Base-by-base conservation (phyloP, 768 basidiomycete genomes). In the Pisolithus microcarpus region DNA sequence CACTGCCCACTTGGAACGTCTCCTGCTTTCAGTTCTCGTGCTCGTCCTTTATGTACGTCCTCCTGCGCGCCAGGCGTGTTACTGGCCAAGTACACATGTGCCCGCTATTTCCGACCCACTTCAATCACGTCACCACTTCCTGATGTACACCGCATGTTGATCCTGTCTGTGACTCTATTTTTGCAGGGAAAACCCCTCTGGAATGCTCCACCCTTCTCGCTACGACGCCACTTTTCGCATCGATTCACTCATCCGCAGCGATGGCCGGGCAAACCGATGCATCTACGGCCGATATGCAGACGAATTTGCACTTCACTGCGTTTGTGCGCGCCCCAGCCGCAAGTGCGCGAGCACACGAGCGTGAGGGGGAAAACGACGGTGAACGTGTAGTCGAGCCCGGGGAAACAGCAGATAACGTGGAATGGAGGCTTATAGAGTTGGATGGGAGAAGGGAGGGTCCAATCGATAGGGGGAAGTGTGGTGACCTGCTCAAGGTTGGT, bases 221-320 rank as follows among this genome's bases (percentile, higher is more conserved):
- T 60, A 80, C 81, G 4, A 87, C 90, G 0, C 69, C 80, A 21
- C 78, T 91, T 42, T 91, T 97, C 58, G 80, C 80, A 5, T 67
- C 77, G 52, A 90, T 92, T 52, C 94, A 96, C 56, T 76, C 78
- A 0, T 77, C 82, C 37, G 79, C 81, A 1, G 87, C 90, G 0
- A 69, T 73, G 0, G 63, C 77, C 0, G 91, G 90, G 7, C 91
- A 95, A 68, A 80, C 80, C 5, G 69, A 72, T 1, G 74, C 83
- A 0, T 84, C 87, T 3, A 66, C 70, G 1, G 45, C 45, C n/a
- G 74, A 87, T 57, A 71, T 83, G 8, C 73, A 89, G 37, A 87
- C 86, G 0, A 76, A 88, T 58, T 72, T 91, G 7, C 94, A 96
- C 67, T 97, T 94, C 56, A 88, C 87, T 1, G 84, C 85, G 59